Evolutionary conservation across 441 rosid genomes (phyloP), one percentile per base, ranked within the genome.

Genomic region (Omphalea diandra): DNA sequence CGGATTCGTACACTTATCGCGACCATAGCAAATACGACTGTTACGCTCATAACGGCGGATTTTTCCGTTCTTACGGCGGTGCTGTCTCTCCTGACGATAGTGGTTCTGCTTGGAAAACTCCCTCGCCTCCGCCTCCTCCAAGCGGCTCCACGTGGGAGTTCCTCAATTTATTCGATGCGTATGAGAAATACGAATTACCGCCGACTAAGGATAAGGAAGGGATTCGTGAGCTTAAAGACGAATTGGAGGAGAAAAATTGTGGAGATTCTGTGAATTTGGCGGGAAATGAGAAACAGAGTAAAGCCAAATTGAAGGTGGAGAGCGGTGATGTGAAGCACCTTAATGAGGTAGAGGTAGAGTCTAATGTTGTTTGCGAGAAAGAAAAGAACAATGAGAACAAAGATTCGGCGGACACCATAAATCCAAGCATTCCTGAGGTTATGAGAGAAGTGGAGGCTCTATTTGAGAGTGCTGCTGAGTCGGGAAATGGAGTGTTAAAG

Each of bases 71-170:
- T 22, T 15, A 9, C 5, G 0, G n/a, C n/a, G 67, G 67, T 47
- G 29, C 65, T 53, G 76, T 71, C 74, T 79, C 83, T 73, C 56
- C 83, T 77, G 84, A 85, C 73, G 12, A n/a, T n/a, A n/a, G 89
- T 12, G 65, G 61, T 35, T 83, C 76, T 83, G 70, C 75, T 75
- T 91, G 97, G 90, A 83, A 76, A 86, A 87, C 73, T 55, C 91
- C 93, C 2, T 88, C 98, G 0, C 98, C 98, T 3, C 83, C 98
- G 1, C 82, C 97, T 0, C 93, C 95, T 1, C 91, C 97, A 0
- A 70, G 73, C 70, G 73, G 81, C 14, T 90, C 89, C 17, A 60
- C 86, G 7, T 94, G 96, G 98, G 99, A 89, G 43, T 92, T 88
- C 60, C 73, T 94, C 74, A 88, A 89, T 52, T 83, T 76, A 56